phyloP scores from a whole-genome alignment of 768 basidiomycete genomes.

The Trametes elegans region DNA sequence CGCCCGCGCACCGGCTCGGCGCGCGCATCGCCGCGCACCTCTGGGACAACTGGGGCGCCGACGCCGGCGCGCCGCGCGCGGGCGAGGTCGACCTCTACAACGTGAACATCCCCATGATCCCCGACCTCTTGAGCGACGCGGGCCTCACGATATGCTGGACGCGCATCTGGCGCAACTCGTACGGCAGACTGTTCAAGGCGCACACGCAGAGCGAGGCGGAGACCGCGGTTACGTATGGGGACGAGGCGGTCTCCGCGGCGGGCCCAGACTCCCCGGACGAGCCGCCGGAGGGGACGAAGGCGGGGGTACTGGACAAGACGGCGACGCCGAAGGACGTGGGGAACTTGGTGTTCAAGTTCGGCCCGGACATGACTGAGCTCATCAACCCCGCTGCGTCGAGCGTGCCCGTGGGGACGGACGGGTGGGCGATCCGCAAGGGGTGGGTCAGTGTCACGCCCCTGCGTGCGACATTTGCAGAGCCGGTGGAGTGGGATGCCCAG shows the following conservation, averaged over 20 bases:
- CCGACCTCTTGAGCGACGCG: conserved; percentile 54
- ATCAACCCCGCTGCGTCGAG: conserved; percentile 55
- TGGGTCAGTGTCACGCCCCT: conserved; percentile 78
- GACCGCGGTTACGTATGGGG: conserved; percentile 27
- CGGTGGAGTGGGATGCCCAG: conserved; percentile 28
- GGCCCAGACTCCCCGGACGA: conserved; percentile 42
- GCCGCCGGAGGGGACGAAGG: conserved; percentile 16
- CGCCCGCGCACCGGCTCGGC: conserved; percentile 73
- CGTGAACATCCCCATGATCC: conserved; percentile 84
- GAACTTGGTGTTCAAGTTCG: conserved; percentile 68
- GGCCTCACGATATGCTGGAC: conserved; percentile 79
- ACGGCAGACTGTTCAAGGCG: conserved; percentile 74
- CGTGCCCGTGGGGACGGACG: conserved; percentile 79
- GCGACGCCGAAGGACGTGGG: conserved; percentile 25
- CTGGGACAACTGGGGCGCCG: conserved; percentile 84
- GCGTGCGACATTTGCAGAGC: conserved; percentile 72
- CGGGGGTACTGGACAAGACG: conserved; percentile 8
- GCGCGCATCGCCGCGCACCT: conserved; percentile 67
- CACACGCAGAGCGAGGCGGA: conserved; percentile 30
- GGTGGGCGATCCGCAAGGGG: conserved; percentile 73
- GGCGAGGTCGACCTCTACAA: conserved; percentile 81
- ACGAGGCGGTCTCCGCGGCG: conserved; percentile 32
- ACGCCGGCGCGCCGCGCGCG: conserved; percentile 52
- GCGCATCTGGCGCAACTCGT: conserved; percentile 80
- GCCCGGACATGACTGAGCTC: conserved; percentile 68